Conservation (phyloP, 345 rosid genomes). For the Durio zibethinus region DNA sequence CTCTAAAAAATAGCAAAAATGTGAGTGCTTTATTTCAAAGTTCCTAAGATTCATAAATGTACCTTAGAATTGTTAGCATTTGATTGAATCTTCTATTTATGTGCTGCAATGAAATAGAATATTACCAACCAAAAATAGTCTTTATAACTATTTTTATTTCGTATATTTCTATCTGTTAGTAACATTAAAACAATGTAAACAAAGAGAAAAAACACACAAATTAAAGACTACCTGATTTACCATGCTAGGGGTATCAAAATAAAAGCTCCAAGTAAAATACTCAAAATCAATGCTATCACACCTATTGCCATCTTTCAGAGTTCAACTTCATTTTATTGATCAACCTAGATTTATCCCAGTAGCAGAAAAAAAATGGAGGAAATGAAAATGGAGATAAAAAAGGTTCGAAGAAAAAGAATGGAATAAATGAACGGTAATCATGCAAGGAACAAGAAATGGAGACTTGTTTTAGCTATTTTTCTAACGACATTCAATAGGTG, state of each 20-base stretch:
- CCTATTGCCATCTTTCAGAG: conserved; percentile 27
- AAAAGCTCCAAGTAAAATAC: conserved; percentile 39
- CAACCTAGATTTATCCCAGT: neutral
- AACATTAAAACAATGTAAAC: neutral
- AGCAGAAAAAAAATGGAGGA: no score
- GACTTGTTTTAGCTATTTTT: no score
- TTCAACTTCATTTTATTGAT: conserved; percentile 7
- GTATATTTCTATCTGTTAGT: neutral
- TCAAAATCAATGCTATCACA: conserved; percentile 39
- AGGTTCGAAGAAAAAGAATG: no score
- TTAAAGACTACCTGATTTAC: conserved; percentile 27
- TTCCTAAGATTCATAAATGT: neutral
- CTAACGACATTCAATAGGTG: no score
- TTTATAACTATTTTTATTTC: neutral
- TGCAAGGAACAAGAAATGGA: no score
- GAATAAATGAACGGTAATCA: no score
- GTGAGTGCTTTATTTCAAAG: neutral
- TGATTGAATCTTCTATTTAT: conserved; percentile 16
- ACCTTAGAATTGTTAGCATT: conserved; percentile 20
- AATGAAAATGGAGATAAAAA: no score
- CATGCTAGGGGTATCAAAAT: conserved; percentile 33
- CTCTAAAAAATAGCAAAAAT: neutral
- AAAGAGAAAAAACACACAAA: neutral
- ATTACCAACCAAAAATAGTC: neutral
- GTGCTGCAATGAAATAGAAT: conserved; percentile 23